Evolutionary conservation across 768 basidiomycete genomes (phyloP).

Genomic region (Cystobasidium onofrii): DNA sequence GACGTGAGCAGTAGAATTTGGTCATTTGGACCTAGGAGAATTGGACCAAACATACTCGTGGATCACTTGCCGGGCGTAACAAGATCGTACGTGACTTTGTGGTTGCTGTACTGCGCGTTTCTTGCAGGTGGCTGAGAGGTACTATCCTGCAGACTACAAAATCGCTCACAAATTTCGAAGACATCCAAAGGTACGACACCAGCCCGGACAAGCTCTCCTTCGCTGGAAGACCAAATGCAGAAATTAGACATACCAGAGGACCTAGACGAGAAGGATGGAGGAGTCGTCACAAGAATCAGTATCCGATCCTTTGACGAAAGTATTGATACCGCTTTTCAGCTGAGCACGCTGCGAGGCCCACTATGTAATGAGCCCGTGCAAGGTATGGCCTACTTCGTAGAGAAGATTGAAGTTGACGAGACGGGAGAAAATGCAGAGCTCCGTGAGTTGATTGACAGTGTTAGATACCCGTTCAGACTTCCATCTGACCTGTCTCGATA

Average conservation of each 20-base stretch:
- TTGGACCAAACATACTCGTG: conserved; percentile 77
- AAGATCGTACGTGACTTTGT: conserved; percentile 22
- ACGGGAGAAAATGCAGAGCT: conserved; percentile 60
- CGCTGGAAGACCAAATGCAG: conserved; percentile 28
- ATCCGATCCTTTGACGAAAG: conserved; percentile 65
- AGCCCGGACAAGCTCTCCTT: not conserved
- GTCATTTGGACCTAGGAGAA: conserved; percentile 83
- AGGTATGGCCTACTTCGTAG: conserved; percentile 83
- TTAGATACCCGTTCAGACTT: no score
- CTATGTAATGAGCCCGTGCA: conserved; percentile 90
- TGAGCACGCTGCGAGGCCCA: conserved; percentile 88
- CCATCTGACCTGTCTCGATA: not conserved
- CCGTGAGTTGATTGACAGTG: conserved; percentile 49
- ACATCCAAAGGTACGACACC: conserved; percentile 8
- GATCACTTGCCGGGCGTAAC: conserved; percentile 49
- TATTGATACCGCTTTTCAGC: conserved; percentile 87
- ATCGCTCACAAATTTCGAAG: conserved; percentile 14
- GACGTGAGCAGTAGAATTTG: conserved; percentile 64
- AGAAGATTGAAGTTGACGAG: conserved; percentile 59
- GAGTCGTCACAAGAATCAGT: conserved; percentile 23
- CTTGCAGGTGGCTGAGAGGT: not conserved
- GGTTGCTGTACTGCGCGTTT: not conserved
- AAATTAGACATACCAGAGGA: not conserved
- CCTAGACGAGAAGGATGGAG: not conserved
- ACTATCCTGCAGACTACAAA: conserved; percentile 31